These are phyloP conservation scores for Didymella keratinophila DNA, from an alignment of 2,329 filamentous ascomycete species.

Conservation along the genomic window DNA sequence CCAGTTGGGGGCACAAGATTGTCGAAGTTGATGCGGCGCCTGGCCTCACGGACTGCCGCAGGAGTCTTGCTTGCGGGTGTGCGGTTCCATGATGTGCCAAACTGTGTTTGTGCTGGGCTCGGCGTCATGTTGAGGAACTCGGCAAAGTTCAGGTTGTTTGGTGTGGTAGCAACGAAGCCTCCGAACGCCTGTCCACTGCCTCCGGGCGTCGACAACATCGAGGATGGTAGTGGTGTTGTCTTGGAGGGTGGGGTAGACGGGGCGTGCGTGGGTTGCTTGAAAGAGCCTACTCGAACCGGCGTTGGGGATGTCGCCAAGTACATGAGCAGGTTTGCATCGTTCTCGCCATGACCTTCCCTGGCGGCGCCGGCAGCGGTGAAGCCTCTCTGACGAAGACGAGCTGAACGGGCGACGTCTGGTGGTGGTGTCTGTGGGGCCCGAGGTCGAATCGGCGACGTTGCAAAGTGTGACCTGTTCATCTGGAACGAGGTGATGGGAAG, in stretches of 20 bases:
- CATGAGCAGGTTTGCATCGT: slow-evolving; percentile 84
- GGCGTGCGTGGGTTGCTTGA: slow-evolving; percentile 57
- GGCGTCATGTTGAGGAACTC: slow-evolving; percentile 98
- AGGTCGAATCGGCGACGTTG: slow-evolving; percentile 81
- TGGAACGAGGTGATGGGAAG: slow-evolving; percentile 79
- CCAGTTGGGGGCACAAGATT: slow-evolving; percentile 66
- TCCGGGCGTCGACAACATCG: slow-evolving; percentile 87
- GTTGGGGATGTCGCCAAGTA: slow-evolving; percentile 93
- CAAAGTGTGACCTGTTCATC: slow-evolving; percentile 63
- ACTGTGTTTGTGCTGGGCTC: slow-evolving; percentile 79
- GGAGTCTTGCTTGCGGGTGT: slow-evolving; percentile 75
- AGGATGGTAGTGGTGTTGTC: slow-evolving; percentile 73
- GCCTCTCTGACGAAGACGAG: slow-evolving; percentile 51
- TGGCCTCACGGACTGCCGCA: slow-evolving; percentile 70
- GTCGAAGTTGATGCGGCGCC: slow-evolving; percentile 84
- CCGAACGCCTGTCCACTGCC: slow-evolving; percentile 65
- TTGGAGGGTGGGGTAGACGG: slow-evolving; percentile 64
- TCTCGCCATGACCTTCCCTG: slow-evolving; percentile 69
- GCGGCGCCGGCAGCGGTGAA: slow-evolving; percentile 50
- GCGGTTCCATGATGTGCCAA: slow-evolving; percentile 68
- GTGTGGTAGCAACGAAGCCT: slow-evolving; percentile 76
- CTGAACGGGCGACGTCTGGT: slow-evolving; percentile 50
- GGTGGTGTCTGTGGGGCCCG: slow-evolving; percentile 54
- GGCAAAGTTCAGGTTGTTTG: slow-evolving; percentile 88
- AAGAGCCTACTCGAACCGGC: slow-evolving; percentile 67